A percentile compares a stretch with the other conserved stretches of the same genome.
These are phyloP conservation scores for Krasilnikovozyma curviuscula DNA, from an alignment of 768 basidiomycete species.

Conservation along the genomic window DNA sequence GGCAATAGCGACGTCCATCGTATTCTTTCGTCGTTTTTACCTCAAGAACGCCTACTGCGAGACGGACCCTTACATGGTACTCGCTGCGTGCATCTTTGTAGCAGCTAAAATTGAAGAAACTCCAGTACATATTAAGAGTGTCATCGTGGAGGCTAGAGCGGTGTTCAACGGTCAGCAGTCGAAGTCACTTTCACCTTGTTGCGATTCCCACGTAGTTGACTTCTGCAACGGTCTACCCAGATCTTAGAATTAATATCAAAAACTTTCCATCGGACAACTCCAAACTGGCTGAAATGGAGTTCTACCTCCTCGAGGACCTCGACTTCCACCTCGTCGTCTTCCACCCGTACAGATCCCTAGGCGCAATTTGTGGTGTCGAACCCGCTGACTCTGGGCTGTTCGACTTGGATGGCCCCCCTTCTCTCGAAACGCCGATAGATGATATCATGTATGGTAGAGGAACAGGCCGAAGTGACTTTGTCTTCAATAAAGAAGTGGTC, in stretches of 20 bases:
- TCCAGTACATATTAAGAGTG: constrained; percentile 80
- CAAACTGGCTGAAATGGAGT: constrained; percentile 96
- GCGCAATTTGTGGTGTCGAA: constrained; percentile 53
- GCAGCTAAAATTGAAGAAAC: constrained; percentile 95
- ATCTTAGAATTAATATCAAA: constrained; percentile 31
- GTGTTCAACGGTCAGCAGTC: constrained; percentile 34
- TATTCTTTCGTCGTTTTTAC: constrained; percentile 94
- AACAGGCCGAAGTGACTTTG: constrained; percentile 22
- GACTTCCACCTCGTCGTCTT: constrained; percentile 86
- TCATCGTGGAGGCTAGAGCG: constrained; percentile 60
- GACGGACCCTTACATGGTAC: constrained; percentile 82
- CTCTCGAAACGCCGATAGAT: neutral
- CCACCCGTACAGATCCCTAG: constrained; percentile 81
- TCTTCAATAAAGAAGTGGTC: constrained; percentile 37
- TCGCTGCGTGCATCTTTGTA: constrained; percentile 83
- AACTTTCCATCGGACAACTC: constrained; percentile 72
- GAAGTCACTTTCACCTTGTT: neutral
- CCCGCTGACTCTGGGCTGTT: constrained; percentile 27
- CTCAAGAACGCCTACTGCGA: constrained; percentile 88
- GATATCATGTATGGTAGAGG: constrained; percentile 20
- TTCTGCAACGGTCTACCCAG: neutral
- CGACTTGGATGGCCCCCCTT: neutral
- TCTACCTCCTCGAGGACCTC: constrained; percentile 88
- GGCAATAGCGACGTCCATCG: constrained; percentile 79
- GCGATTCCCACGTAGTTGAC: neutral